Evolutionary conservation across 2,329 filamentous ascomycete species (phyloP).

Genomic region (Lecanicillium sp.): DNA sequence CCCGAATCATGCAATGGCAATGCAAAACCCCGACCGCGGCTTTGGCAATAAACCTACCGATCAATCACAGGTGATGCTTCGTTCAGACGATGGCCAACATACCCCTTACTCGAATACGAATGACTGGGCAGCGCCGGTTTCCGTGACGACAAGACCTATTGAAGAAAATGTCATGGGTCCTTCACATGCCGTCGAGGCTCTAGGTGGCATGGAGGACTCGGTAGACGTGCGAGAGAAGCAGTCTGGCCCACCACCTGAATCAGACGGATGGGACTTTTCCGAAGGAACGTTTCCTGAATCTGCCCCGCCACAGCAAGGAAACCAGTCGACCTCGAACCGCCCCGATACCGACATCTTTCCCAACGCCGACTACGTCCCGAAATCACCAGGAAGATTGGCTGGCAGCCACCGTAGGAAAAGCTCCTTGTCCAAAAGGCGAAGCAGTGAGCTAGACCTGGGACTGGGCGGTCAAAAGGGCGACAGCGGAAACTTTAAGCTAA

Average conservation of each 20-base stretch:
- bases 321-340: conserved; percentile 47
- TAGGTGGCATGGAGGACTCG: conserved; percentile 29
- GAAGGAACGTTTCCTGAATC: conserved; percentile 62
- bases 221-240: conserved; percentile 41
- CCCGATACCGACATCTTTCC: conserved; percentile 88
- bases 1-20: conserved; percentile 52
- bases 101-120: conserved; percentile 28
- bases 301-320: conserved; percentile 31
- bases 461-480: conserved; percentile 54
- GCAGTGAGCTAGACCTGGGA: conserved; percentile 57
- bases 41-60: conserved; percentile 26
- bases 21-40: conserved; percentile 29
- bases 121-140: conserved; percentile 25
- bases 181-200: conserved; percentile 31
- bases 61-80: conserved; percentile 43
- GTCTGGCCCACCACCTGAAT: conserved; percentile 35
- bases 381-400: conserved; percentile 66
- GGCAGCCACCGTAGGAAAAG: conserved; percentile 72
- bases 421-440: conserved; percentile 65
- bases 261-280: conserved; percentile 90
- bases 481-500: conserved; percentile 76
- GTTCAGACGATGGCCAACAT: conserved; percentile 42
- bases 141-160: conserved; percentile 24
- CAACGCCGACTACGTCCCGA: conserved; percentile 68
- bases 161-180: conserved; percentile 25